Conservation (phyloP, 2,329 filamentous ascomycete species). For the Elsinoe fawcettii region DNA sequence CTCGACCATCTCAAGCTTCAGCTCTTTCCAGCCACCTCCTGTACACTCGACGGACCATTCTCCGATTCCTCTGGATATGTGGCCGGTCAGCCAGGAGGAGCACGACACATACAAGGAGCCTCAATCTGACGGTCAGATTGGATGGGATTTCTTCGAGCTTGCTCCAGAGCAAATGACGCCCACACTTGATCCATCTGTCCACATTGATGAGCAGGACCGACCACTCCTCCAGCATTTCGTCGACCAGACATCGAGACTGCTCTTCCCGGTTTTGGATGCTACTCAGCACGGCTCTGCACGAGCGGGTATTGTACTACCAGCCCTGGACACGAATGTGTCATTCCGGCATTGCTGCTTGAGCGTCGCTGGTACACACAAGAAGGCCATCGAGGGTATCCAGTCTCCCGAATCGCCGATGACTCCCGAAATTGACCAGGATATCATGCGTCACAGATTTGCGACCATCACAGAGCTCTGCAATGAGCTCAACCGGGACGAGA, state of each 20-base stretch:
- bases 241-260: constrained; percentile 72
- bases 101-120: constrained; percentile 63
- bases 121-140: constrained; percentile 48
- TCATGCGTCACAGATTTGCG: constrained; percentile 83
- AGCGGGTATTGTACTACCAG: constrained; percentile 75
- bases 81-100: constrained; percentile 61
- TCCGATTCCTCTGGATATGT: constrained; percentile 56
- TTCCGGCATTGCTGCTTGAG: constrained; percentile 95
- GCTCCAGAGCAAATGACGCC: constrained; percentile 58
- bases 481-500: constrained; percentile 67
- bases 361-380: constrained; percentile 85
- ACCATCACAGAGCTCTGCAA: constrained; percentile 82
- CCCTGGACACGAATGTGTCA: constrained; percentile 81
- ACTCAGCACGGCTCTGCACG: constrained; percentile 79
- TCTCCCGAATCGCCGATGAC: not conserved
- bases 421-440: constrained; percentile 64
- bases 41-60: constrained; percentile 52
- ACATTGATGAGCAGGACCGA: constrained; percentile 81
- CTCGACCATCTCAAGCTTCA: constrained; percentile 86
- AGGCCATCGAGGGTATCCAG: constrained; percentile 67
- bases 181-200: constrained; percentile 62
- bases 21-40: constrained; percentile 76
- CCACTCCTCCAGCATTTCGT: constrained; percentile 86
- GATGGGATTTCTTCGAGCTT: constrained; percentile 79
- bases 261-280: constrained; percentile 86